Evolutionary conservation across 2,329 filamentous ascomycete species (phyloP), one percentile per base, ranked within the genome.

Genomic region (Colletotrichum nymphaeae): DNA sequence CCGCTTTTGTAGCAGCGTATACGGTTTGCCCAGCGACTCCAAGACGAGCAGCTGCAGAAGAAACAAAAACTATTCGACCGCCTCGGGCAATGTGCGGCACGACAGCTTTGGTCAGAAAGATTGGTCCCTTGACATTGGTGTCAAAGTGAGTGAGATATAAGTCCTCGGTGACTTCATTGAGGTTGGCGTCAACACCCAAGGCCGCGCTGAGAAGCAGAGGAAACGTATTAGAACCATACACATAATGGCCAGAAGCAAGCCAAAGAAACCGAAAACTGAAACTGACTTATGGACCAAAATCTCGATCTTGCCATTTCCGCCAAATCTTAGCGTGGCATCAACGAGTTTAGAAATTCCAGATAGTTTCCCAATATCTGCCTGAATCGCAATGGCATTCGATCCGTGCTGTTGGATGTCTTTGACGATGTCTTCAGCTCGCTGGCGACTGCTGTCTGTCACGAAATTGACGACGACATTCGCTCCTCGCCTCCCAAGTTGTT

Each of bases 401-500:
- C 76, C 77, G 37, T 69, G 37, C 1, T 67, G 55, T 30, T 77
- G 58, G 2, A 78, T 74, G 30, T 65, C 35, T 28, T 75, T 73
- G 22, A 59, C 74, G 1, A 78, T 72, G 2, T 77, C 65, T 6
- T 72, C 62, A 1, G 77, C 76, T 2, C 75, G 63, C 37, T 76
- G 58, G 14, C 28, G 42, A 68, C 77, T 78, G 26, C 60, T 32
- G 9, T 69, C 71, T 22, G 69, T 65, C 16, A 68, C 46, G 58
- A 75, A 72, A 71, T 78, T 78, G 42, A 77, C 75, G 9, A 78
- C 75, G 1, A 78, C 71, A 42, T 78, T 77, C 14, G 77, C 76
- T 62, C 91, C 91, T 74, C 93, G 91, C 26, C 85, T 81, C 5
- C 91, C 91, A 11, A 93, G 85, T 3, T 91, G 89, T 11, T 92